A percentile compares a stretch with the other conserved stretches of the same genome.
Conservation (phyloP, 305 asterid genomes). For the Solanum hybrid region DNA sequence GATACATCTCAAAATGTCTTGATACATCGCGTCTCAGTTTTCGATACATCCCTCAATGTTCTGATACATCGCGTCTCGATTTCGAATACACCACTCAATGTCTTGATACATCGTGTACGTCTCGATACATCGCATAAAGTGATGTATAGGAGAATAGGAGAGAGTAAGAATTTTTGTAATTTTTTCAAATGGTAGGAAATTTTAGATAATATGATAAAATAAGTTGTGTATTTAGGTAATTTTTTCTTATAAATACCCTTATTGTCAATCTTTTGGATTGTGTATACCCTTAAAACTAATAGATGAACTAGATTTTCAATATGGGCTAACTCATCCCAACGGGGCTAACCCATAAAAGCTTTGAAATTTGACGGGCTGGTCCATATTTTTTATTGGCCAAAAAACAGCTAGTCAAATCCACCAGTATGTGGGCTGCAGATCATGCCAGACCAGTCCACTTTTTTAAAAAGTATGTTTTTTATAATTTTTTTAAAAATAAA, state of each 20-base stretch:
- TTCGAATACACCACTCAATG: too few relatives aligned
- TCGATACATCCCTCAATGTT: too few relatives aligned
- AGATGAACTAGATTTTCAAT: not conserved
- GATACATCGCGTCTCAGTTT: too few relatives aligned
- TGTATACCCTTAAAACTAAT: not conserved
- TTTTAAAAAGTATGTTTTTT: too few relatives aligned
- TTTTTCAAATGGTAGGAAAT: not conserved
- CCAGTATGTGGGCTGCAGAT: not conserved
- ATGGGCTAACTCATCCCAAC: not conserved
- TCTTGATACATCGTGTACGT: too few relatives aligned
- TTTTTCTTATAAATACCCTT: not conserved
- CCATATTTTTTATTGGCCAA: not conserved
- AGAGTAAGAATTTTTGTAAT: not conserved
- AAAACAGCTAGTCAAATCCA: not conserved
- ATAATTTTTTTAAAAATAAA: too few relatives aligned
- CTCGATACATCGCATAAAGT: too few relatives aligned
- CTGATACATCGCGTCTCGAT: too few relatives aligned
- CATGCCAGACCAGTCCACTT: not conserved
- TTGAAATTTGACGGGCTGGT: not conserved
- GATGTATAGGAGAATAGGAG: not conserved
- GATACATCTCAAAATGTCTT: too few relatives aligned
- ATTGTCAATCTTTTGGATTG: not conserved
- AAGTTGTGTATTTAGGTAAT: not conserved
- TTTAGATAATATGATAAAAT: too few relatives aligned
- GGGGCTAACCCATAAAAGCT: not conserved